Percentiles rank a stretch among this genome's conserved stretches.
Conservation (phyloP, 805 yeast genomes). For the Hemisphaericaspora nanyangensis region DNA sequence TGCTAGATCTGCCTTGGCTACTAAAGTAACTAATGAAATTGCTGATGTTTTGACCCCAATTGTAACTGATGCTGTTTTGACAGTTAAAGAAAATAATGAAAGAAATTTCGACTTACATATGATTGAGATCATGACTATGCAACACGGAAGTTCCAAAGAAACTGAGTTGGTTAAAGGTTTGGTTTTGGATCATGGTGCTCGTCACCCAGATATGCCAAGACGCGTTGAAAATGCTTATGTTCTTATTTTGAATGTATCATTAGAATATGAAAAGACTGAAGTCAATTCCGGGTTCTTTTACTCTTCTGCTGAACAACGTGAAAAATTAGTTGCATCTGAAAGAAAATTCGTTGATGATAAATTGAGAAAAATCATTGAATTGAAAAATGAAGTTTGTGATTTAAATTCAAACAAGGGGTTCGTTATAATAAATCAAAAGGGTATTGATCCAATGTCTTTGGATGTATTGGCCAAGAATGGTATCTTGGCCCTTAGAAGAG, state of each 20-base stretch:
- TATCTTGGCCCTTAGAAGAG: conserved; percentile 92
- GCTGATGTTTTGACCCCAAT: conserved; percentile 85
- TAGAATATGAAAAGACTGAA: conserved; percentile 97
- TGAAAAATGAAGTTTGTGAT: conserved; percentile 89
- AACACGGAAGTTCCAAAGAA: conserved; percentile 80
- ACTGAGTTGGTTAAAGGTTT: conserved; percentile 82
- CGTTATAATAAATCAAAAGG: conserved; percentile 95
- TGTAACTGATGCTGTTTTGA: conserved; percentile 92
- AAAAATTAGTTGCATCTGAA: conserved; percentile 88
- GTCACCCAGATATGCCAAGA: conserved; percentile 99
- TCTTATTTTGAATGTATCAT: conserved; percentile 84
- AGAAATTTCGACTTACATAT: conserved; percentile 79
- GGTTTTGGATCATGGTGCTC: conserved; percentile 96
- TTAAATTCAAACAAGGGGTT: conserved; percentile 69
- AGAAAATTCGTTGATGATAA: conserved; percentile 93
- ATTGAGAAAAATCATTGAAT: conserved; percentile 82
- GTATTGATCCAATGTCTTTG: conserved; percentile 96
- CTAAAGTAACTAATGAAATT: conserved; percentile 77
- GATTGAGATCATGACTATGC: conserved; percentile 99
- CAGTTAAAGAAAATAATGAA: conserved; percentile 53
- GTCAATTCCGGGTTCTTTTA: conserved; percentile 95
- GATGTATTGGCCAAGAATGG: conserved; percentile 91
- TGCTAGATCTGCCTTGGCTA: conserved; percentile 82
- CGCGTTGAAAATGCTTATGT: conserved; percentile 78
- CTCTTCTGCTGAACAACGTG: conserved; percentile 93